Conservation (phyloP, 1,284 basidiomycete genomes). For the Ceratobasidium sp. region DNA sequence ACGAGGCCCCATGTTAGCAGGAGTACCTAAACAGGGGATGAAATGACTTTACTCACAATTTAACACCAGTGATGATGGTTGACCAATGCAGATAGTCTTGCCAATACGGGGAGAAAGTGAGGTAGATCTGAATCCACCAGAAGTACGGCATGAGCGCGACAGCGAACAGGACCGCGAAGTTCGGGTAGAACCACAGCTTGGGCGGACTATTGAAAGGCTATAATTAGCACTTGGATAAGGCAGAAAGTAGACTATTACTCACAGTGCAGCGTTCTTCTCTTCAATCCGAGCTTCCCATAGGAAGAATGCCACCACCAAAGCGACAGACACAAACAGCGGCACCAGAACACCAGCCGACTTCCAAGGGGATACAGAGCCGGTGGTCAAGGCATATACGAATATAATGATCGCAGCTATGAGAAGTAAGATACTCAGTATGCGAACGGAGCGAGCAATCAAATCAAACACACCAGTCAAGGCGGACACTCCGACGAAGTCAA, state of each 20-base stretch:
- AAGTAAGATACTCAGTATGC: background rate
- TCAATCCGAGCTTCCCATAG: slow-evolving; percentile 61
- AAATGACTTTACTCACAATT: slow-evolving; percentile 49
- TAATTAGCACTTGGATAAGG: background rate
- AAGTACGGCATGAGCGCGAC: slow-evolving; percentile 59
- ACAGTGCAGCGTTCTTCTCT: slow-evolving; percentile 59
- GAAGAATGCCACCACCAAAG: slow-evolving; percentile 59
- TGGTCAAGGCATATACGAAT: slow-evolving; percentile 66
- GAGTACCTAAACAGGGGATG: background rate
- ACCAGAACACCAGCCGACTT: slow-evolving; percentile 59
- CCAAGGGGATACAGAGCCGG: slow-evolving; percentile 63
- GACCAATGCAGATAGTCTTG: slow-evolving; percentile 58
- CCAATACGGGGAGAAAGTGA: slow-evolving; percentile 55
- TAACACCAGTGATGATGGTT: slow-evolving; percentile 54
- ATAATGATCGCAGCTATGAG: slow-evolving; percentile 57
- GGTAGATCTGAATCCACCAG: slow-evolving; percentile 54
- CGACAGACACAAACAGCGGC: slow-evolving; percentile 61
- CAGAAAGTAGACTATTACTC: slow-evolving; percentile 27
- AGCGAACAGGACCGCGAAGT: slow-evolving; percentile 59
- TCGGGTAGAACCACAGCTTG: slow-evolving; percentile 58
- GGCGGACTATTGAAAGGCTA: slow-evolving; percentile 55
- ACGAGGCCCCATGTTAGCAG: background rate
- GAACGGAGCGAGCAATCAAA: background rate
- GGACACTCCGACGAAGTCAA: slow-evolving; percentile 56
- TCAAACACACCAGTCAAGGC: slow-evolving; percentile 54